Conservation (phyloP, 2,329 filamentous ascomycete species). For the Fusarium nurragi region DNA sequence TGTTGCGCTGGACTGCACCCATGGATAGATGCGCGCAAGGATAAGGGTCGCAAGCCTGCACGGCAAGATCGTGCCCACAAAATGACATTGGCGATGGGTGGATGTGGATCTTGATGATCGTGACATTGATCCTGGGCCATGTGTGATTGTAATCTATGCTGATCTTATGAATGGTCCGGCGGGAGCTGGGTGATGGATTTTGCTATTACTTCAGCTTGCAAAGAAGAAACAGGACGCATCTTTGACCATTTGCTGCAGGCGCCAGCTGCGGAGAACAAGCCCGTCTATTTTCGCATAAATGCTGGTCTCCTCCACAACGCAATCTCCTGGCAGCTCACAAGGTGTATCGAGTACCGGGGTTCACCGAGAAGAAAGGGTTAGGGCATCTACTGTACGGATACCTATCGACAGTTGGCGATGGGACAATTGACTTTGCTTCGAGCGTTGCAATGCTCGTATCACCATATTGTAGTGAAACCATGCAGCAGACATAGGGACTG, state of each 20-base stretch:
- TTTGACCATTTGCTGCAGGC: background rate
- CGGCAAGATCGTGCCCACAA: conserved; percentile 13
- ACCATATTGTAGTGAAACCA: background rate
- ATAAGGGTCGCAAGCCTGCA: background rate
- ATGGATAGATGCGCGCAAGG: conserved; percentile 4
- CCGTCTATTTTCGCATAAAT: conserved; percentile 2
- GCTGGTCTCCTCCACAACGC: conserved; percentile 32
- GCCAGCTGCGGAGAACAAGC: background rate
- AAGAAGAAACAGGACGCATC: background rate
- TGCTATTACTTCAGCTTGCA: background rate
- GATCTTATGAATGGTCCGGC: background rate
- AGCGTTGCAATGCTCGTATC: background rate
- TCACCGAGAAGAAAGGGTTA: background rate
- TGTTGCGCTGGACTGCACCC: background rate
- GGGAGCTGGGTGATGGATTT: background rate
- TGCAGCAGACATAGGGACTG: too few relatives aligned
- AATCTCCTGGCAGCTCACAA: conserved; percentile 34
- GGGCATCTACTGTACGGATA: background rate
- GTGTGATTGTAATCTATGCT: background rate
- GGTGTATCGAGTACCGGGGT: conserved; percentile 1
- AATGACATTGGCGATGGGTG: background rate
- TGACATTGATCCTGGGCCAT: background rate
- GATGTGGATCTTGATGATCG: background rate
- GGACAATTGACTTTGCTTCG: background rate
- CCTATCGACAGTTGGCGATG: background rate